phyloP scores from a whole-genome alignment of 192 early-diverging fungal genomes.

The Linnemannia schmuckeri region DNA sequence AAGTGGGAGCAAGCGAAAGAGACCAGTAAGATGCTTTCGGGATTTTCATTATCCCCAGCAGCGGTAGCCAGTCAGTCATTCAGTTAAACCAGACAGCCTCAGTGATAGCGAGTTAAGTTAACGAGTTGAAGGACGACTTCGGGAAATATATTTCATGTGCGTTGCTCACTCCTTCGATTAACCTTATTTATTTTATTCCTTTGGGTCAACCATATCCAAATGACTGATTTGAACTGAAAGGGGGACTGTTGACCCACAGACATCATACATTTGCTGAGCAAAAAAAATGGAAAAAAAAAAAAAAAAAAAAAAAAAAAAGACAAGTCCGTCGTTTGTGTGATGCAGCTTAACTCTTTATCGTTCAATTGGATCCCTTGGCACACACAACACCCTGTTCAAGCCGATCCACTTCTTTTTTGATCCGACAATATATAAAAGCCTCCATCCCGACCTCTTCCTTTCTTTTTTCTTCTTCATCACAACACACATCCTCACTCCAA shows the following conservation, averaged over 20 bases:
- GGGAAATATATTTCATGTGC: neutral
- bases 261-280: neutral
- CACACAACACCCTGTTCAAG: neutral
- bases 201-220: neutral
- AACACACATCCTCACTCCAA: neutral
- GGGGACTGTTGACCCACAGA: neutral
- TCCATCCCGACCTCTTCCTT: neutral
- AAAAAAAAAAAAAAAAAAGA: conserved; percentile 4
- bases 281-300: neutral
- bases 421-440: neutral
- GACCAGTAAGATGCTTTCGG: no score
- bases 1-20: no score
- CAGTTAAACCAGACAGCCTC: no score
- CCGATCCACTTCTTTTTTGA: conserved; percentile 3
- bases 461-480: conserved; percentile 14
- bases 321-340: neutral
- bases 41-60: no score
- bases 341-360: neutral
- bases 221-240: conserved; percentile 6
- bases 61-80: no score
- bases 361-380: neutral
- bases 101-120: neutral
- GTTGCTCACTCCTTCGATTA: neutral
- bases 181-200: neutral
- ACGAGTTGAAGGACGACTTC: neutral